Base-by-base conservation (phyloP, 2,329 filamentous ascomycete species). In the Colletotrichum viniferum region DNA sequence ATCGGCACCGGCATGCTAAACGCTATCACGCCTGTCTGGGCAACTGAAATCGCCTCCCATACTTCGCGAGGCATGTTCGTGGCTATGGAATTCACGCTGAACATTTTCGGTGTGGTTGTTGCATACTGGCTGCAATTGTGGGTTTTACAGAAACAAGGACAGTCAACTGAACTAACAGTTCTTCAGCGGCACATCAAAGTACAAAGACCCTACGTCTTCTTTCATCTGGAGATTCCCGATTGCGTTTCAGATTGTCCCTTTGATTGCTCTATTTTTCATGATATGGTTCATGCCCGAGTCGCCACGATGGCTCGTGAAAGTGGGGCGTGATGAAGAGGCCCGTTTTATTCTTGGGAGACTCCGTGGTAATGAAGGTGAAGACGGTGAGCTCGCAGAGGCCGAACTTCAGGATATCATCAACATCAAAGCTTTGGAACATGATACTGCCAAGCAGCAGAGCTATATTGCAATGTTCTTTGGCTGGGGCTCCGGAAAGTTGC, bases 261-360 rank as follows among this genome's bases (percentile, higher is more conserved):
- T 94, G 0, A 78, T 94, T 3, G 62, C 89, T 1, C 86, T 94
- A 0, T 86, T 94, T 69, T 80, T 78, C 0, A 81, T 86, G 3
- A 88, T 93, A 34, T 92, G 91, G 89, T 91, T 93, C 83, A 92
- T 94, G 81, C 93, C 93, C 0, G 93, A 95, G 77, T 93, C 91
- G 0, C 93, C 92, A 0, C 87, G 93, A 2, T 94, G 90, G 89
- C 88, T 95, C 0, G 88, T 91, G 77, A 94, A 94, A 77, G 90
- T 89, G 7, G 92, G 92, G 0, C 89, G 92, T 0, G 87, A 92
- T 43, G 89, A 94, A 0, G 94, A 95, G 81, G 93, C 92, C 0
- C 89, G 89, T 13, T 94, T 91, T 76, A 90, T 95, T 62, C 87
- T 95, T 0, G 86, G 87, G 3, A 87, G 92, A 14, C 87, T 95